Evolutionary conservation across 208 protist genomes (phyloP).

Genomic region (Leishmania martiniquensis): DNA sequence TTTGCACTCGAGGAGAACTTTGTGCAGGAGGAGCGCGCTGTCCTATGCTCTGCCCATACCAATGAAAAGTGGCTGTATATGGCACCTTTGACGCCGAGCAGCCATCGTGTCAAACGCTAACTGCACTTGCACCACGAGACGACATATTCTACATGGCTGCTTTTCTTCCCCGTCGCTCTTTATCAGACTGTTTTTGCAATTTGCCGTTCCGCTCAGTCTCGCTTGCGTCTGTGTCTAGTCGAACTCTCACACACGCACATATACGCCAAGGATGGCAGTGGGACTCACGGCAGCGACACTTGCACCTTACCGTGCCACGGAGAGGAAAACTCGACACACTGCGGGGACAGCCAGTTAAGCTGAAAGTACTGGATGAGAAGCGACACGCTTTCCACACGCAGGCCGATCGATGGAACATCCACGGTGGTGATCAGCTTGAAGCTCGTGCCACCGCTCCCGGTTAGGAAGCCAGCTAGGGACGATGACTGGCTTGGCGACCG

Average conservation of each 20-base stretch:
- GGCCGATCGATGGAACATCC: constrained; percentile 27
- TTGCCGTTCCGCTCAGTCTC: background rate
- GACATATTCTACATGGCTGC: background rate
- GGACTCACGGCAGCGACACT: constrained; percentile 31
- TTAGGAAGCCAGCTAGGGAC: constrained; percentile 46
- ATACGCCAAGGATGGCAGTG: background rate
- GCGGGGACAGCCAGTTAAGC: constrained; percentile 82
- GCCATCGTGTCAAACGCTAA: background rate
- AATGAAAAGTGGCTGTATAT: background rate
- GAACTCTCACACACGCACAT: background rate
- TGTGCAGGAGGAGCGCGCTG: background rate
- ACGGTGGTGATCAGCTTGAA: constrained; percentile 39
- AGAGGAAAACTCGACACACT: constrained; percentile 77
- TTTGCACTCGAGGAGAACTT: background rate
- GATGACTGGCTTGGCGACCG: constrained; percentile 36
- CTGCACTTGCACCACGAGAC: background rate
- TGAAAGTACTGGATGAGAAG: constrained; percentile 52
- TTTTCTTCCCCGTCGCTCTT: constrained; percentile 10
- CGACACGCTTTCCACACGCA: constrained; percentile 8
- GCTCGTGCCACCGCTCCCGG: constrained; percentile 16
- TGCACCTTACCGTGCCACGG: constrained; percentile 76
- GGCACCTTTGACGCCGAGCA: background rate
- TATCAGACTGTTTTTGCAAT: background rate
- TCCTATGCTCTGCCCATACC: background rate
- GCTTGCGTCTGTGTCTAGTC: too few species aligned